Evolutionary conservation across 1,139 yeast genomes (phyloP).

Genomic region (Martiniozyma asiatica): DNA sequence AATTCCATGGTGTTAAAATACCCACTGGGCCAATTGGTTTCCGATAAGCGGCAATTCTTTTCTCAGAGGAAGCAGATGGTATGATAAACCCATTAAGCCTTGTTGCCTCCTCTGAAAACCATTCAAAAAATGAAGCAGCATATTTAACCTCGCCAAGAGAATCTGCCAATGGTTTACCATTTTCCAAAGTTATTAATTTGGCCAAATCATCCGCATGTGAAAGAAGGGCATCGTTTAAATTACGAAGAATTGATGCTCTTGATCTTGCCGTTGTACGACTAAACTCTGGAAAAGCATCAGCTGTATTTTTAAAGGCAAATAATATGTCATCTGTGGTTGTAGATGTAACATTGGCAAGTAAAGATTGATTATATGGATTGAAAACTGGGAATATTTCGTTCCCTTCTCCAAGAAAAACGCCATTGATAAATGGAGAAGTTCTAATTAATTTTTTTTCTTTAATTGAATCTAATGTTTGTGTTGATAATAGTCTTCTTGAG

Average conservation of each 20-base stretch:
- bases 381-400: constrained; percentile 47
- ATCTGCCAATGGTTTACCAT: constrained; percentile 72
- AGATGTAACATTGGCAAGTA: constrained; percentile 46
- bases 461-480: constrained; percentile 8
- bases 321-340: constrained; percentile 42
- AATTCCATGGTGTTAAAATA: constrained; percentile 90
- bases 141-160: constrained; percentile 67
- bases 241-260: constrained; percentile 54
- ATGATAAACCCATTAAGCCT: constrained; percentile 63
- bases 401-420: constrained; percentile 43
- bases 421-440: constrained; percentile 52
- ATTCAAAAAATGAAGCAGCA: constrained; percentile 72
- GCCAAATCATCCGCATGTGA: constrained; percentile 69
- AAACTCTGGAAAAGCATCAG: constrained; percentile 46
- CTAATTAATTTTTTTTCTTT: constrained; percentile 33
- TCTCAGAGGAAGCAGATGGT: constrained; percentile 44
- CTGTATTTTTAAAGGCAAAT: constrained; percentile 50
- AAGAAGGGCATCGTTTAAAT: constrained; percentile 47
- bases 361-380: constrained; percentile 64
- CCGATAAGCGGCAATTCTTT: constrained; percentile 52
- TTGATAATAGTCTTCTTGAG: too few species aligned
- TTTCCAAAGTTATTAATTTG: constrained; percentile 60
- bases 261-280: constrained; percentile 46
- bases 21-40: constrained; percentile 91
- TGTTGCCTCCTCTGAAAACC: constrained; percentile 85